Conservation (phyloP, 1,139 yeast species). For the Geotrichum citri-aurantii region DNA sequence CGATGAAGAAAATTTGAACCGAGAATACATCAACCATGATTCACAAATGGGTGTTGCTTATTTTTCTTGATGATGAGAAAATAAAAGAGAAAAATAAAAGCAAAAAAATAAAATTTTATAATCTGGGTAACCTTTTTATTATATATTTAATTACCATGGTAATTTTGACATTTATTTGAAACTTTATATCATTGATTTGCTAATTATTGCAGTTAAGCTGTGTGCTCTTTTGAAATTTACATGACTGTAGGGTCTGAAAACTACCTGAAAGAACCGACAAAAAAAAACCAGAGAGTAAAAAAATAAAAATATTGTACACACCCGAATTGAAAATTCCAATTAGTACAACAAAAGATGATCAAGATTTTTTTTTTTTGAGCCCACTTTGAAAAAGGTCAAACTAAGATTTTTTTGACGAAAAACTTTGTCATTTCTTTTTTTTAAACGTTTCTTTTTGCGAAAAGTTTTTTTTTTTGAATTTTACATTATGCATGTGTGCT, state of each 20-base stretch:
- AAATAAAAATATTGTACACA: neutral
- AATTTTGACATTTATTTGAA: neutral
- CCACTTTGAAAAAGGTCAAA: neutral
- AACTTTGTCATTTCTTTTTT: neutral
- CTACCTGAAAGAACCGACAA: neutral
- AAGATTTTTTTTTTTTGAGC: neutral
- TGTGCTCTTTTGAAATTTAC: neutral
- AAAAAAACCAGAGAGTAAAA: neutral
- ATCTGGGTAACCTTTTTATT: neutral
- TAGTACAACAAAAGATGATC: neutral
- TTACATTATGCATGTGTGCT: neutral
- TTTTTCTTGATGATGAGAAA: neutral
- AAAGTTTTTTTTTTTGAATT: neutral
- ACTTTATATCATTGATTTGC: neutral
- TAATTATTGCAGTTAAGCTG: neutral
- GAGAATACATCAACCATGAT: conserved; percentile 38
- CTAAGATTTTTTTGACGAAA: neutral
- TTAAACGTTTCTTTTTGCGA: neutral
- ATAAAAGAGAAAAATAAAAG: neutral
- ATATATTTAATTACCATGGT: neutral
- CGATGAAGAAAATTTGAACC: conserved; percentile 64
- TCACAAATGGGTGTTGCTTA: neutral
- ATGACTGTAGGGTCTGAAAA: neutral
- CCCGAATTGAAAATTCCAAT: neutral
- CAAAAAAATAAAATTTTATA: neutral